Base-by-base conservation (phyloP, 306 rosid species). In the Quercus parvula region DNA sequence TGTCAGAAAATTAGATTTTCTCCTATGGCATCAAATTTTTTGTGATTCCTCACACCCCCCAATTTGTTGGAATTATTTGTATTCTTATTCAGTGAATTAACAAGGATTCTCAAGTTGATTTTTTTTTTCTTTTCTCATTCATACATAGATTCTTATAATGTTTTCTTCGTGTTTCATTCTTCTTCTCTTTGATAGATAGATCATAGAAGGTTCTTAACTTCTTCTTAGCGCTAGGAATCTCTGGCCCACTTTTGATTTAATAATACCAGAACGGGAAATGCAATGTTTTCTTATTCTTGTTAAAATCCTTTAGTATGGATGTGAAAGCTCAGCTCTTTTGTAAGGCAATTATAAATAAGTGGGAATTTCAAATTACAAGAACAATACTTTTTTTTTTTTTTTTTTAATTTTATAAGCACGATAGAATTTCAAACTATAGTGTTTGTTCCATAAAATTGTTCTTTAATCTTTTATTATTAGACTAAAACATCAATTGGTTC, bases 51-150 rank as follows among this genome's bases (percentile, higher is more conserved):
- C 56, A 67, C 58, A 5, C 22, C 27, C 56, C 74, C 80, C 80
- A 78, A 83, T 68, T 83, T 83, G 83, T 68, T 31, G 82, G 76
- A 78, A 78, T 78, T 83, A 33, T 79, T 78, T 64, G 55, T 74
- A 35, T 80, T 74, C 75, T 80, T 56, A 57, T 74, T 54, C 75
- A 57, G 61, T 7, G 56, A 76, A 74, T 58, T 62, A 33, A 31
- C 31, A 13, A 61, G 56, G 73, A 46, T 31, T 59, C 33, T 49
- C 17, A 59, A 20, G 24, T 10, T 66, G 15, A 70, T 12, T 54
- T 41, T 27, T 33, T 8, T 8, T 8, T 38, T 28, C 17, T 67
- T 41, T 41, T 28, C 24, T 67, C 27, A 35, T 28, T 79, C 9
- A 10, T 13, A 24, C 10, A 8, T 62, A 31, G 78, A 71, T 81